Conservation (phyloP, 2,329 filamentous ascomycete species). For the Fusarium aywerte region DNA sequence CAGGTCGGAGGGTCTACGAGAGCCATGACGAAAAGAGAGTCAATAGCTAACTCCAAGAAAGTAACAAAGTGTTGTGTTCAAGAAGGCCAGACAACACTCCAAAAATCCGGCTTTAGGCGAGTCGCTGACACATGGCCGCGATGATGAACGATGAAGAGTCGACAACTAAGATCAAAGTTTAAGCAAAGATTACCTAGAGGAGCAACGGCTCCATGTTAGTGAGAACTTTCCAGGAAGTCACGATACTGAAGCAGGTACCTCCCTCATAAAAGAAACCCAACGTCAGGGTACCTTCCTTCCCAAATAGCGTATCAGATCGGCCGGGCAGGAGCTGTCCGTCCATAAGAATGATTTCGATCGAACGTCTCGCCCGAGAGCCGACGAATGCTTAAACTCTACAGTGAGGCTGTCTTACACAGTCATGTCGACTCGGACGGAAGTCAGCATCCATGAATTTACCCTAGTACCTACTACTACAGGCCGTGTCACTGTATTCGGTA, state of each 20-base stretch:
- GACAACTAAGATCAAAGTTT: not conserved
- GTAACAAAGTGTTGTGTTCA: conserved; percentile 53
- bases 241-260: not conserved
- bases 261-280: not conserved
- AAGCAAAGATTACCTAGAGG: not conserved
- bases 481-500: conserved; percentile 3
- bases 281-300: conserved; percentile 12
- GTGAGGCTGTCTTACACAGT: conserved; percentile 4
- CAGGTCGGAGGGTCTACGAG: conserved; percentile 48
- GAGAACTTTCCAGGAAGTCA: conserved; percentile 13
- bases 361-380: conserved; percentile 3
- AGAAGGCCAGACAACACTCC: conserved; percentile 57
- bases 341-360: conserved; percentile 9
- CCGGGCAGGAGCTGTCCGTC: conserved; percentile 4
- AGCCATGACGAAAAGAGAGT: conserved; percentile 50
- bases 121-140: conserved; percentile 54
- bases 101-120: conserved; percentile 38
- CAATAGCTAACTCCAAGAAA: conserved; percentile 49
- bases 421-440: conserved; percentile 11
- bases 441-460: not conserved
- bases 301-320: not conserved
- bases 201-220: not conserved
- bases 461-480: not conserved
- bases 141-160: conserved; percentile 47
- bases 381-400: conserved; percentile 1